phyloP scores from a whole-genome alignment of 2,329 filamentous ascomycete genomes.

The Bipolaris victoriae region DNA sequence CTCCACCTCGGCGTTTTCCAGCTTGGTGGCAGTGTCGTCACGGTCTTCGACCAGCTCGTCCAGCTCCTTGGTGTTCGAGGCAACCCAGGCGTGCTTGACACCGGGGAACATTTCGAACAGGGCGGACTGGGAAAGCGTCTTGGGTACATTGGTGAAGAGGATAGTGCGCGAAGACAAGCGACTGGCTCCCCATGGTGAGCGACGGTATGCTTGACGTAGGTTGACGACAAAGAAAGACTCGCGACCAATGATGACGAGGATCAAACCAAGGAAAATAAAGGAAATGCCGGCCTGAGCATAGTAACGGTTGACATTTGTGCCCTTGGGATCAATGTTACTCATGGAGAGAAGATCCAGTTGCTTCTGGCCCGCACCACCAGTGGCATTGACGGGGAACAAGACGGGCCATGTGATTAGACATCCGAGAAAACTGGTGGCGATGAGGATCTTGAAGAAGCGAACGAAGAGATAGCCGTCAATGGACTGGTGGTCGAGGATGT shows the following conservation, averaged over 20 bases:
- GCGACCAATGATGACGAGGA: slow-evolving; percentile 54
- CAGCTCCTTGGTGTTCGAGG: slow-evolving; percentile 54
- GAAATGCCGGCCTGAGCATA: slow-evolving; percentile 54
- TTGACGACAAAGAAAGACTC: slow-evolving; percentile 58
- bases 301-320: slow-evolving; percentile 46
- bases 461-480: slow-evolving; percentile 58
- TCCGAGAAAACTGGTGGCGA: slow-evolving; percentile 52
- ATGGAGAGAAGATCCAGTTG: slow-evolving; percentile 50
- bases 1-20: slow-evolving; percentile 55
- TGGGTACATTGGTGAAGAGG: slow-evolving; percentile 56
- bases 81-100: slow-evolving; percentile 55
- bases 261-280: slow-evolving; percentile 51
- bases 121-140: slow-evolving; percentile 47
- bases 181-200: slow-evolving; percentile 52
- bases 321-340: slow-evolving; percentile 44
- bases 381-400: slow-evolving; percentile 56
- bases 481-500: slow-evolving; percentile 56
- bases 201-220: slow-evolving; percentile 56
- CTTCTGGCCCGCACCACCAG: slow-evolving; percentile 44
- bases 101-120: slow-evolving; percentile 50
- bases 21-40: slow-evolving; percentile 50
- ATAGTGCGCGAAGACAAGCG: slow-evolving; percentile 56
- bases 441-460: slow-evolving; percentile 54
- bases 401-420: slow-evolving; percentile 55
- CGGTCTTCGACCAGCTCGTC: slow-evolving; percentile 53